phyloP scores from a whole-genome alignment of 345 rosid genomes.

The Cochlearia excelsa region DNA sequence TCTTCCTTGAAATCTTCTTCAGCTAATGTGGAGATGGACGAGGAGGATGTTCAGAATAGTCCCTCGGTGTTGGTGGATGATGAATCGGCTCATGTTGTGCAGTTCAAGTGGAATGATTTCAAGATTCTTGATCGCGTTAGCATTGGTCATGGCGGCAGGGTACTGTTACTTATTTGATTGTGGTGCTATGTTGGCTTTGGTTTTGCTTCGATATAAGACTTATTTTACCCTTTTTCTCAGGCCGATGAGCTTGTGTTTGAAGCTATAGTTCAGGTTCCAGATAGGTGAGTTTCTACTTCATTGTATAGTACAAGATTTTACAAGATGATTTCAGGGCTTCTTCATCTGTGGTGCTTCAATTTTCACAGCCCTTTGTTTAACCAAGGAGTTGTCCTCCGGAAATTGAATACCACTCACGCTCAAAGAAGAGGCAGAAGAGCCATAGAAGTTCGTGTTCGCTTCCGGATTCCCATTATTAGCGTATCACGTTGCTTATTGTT shows the following conservation, averaged over 20 bases:
- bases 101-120: conserved; percentile 80
- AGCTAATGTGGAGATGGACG: conserved; percentile 41
- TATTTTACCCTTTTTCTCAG: conserved; percentile 37
- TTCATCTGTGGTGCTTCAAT: conserved; percentile 31
- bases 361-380: conserved; percentile 73
- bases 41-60: conserved; percentile 28
- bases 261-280: conserved; percentile 66
- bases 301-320: conserved; percentile 8
- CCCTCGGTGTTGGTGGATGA: conserved; percentile 36
- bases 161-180: conserved; percentile 26
- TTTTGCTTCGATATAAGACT: not conserved
- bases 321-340: conserved; percentile 24
- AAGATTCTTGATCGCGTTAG: conserved; percentile 74
- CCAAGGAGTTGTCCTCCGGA: conserved; percentile 78
- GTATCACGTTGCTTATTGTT: conserved; percentile 4
- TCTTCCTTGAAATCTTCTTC: conserved; percentile 37
- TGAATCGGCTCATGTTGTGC: conserved; percentile 56
- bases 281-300: conserved; percentile 49
- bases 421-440: conserved; percentile 89
- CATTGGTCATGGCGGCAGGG: conserved; percentile 85
- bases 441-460: conserved; percentile 54
- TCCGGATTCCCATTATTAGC: not conserved
- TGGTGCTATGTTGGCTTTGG: not conserved
- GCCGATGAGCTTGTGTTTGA: conserved; percentile 84
- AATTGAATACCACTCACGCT: conserved; percentile 63